Percentiles rank a stretch among this genome's conserved stretches.
These are phyloP conservation scores for Physcomitrium patens DNA, from an alignment of 225 moss, liverwort and hornwort species.

Conservation along the genomic window DNA sequence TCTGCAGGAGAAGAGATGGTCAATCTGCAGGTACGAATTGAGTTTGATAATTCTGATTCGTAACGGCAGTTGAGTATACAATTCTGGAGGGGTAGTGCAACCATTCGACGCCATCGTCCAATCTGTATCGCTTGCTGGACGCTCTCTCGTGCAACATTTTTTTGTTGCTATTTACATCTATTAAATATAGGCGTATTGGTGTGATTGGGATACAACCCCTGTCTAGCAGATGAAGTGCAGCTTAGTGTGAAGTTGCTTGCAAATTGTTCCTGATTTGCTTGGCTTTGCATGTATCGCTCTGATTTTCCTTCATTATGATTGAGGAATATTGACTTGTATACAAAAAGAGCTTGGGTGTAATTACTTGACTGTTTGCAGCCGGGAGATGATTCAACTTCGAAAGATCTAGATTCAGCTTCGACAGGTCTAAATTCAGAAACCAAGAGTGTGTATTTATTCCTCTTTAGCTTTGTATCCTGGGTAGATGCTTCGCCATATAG, in stretches of 20 bases:
- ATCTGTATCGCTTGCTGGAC: neutral
- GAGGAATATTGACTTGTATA: conserved; percentile 5
- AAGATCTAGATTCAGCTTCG: conserved; percentile 24
- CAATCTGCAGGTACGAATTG: conserved; percentile 25
- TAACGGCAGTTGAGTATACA: neutral
- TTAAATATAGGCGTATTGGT: neutral
- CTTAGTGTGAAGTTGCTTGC: neutral
- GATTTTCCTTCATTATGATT: neutral
- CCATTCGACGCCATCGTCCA: neutral
- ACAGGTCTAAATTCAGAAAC: conserved; percentile 40
- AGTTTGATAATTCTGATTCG: neutral
- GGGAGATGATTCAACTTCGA: conserved; percentile 27
- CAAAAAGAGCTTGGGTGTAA: neutral
- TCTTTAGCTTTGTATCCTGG: neutral
- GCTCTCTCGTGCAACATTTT: too few relatives aligned
- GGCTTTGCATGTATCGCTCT: neutral
- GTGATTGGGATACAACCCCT: neutral
- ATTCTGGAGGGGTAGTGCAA: neutral
- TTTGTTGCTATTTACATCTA: neutral
- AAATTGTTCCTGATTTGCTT: neutral
- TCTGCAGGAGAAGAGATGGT: conserved; percentile 25
- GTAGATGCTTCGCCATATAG: neutral
- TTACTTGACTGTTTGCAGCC: conserved; percentile 36
- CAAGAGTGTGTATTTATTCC: neutral
- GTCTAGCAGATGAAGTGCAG: neutral